Evolutionary conservation across 2,329 filamentous ascomycete genomes (phyloP).

Genomic region (Colletotrichum zoysiae): DNA sequence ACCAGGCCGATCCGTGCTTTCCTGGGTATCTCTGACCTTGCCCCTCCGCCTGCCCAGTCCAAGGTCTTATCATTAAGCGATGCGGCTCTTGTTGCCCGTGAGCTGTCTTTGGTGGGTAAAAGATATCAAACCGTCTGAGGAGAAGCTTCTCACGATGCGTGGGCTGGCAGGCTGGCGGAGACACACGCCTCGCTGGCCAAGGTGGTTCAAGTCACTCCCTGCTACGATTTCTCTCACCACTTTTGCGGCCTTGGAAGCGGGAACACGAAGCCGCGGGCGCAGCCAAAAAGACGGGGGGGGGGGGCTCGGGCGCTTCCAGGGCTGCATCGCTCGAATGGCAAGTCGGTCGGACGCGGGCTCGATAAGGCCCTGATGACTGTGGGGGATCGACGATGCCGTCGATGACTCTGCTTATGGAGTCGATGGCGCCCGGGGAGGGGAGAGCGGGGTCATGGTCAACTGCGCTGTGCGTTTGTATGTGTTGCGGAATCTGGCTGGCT

Average conservation of each 20-base stretch:
- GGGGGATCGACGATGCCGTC: constrained; percentile 16
- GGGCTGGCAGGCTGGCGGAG: too few species aligned
- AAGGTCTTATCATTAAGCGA: neutral
- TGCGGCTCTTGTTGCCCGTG: neutral
- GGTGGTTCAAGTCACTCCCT: neutral
- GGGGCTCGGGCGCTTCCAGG: neutral
- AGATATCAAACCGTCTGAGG: neutral
- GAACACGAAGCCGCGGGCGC: neutral
- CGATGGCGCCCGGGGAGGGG: neutral
- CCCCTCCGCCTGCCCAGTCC: neutral
- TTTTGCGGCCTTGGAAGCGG: neutral
- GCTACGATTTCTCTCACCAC: neutral
- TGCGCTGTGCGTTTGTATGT: neutral
- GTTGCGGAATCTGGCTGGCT: neutral
- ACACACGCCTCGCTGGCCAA: constrained; percentile 10
- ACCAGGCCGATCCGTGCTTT: constrained; percentile 17
- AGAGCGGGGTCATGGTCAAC: neutral
- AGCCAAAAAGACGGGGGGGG: neutral
- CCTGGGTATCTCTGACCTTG: neutral
- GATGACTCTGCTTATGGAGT: neutral
- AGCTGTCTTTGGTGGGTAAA: neutral
- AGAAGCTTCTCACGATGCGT: neutral
- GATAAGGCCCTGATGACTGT: neutral
- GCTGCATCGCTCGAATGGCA: neutral
- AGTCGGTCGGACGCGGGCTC: neutral